Evolutionary conservation across 805 yeast species (phyloP).

Genomic region (Candida palmyrensis): DNA sequence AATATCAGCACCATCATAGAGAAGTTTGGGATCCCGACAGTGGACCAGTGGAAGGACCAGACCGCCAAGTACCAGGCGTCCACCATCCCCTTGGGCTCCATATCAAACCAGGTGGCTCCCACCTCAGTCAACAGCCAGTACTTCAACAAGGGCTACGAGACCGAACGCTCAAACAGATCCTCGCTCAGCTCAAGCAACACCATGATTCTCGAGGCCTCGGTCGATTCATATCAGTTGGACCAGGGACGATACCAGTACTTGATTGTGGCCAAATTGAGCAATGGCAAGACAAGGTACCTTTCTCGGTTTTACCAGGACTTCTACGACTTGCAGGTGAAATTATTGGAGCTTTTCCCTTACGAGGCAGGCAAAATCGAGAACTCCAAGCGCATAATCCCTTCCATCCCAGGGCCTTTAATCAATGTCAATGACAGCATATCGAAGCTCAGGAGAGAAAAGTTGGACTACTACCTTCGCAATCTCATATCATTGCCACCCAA

Average conservation of each 20-base stretch:
- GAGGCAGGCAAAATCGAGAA: constrained; percentile 88
- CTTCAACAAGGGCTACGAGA: constrained; percentile 11
- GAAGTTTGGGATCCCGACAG: constrained; percentile 75
- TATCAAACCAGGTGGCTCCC: constrained; percentile 24
- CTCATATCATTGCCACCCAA: constrained; percentile 72
- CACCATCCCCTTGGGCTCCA: constrained; percentile 64
- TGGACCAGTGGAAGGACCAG: constrained; percentile 90
- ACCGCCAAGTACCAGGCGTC: constrained; percentile 92
- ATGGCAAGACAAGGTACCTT: constrained; percentile 65
- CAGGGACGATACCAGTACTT: constrained; percentile 89
- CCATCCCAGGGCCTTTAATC: constrained; percentile 93
- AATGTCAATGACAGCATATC: constrained; percentile 74
- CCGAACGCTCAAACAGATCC: constrained; percentile 19
- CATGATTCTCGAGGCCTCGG: constrained; percentile 57
- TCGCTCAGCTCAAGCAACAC: constrained; percentile 26
- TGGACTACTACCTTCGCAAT: constrained; percentile 47
- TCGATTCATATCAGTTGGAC: constrained; percentile 74
- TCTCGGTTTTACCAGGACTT: constrained; percentile 94
- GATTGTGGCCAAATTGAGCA: constrained; percentile 58
- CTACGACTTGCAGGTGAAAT: constrained; percentile 83
- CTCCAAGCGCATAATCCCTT: constrained; percentile 77
- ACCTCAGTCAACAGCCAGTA: constrained; percentile 33
- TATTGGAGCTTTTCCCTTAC: constrained; percentile 78
- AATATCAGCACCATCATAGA: constrained; percentile 49
- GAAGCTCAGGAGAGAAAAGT: constrained; percentile 48